Conservation (phyloP, 331 rosid genomes). For the Rosa hybrid region DNA sequence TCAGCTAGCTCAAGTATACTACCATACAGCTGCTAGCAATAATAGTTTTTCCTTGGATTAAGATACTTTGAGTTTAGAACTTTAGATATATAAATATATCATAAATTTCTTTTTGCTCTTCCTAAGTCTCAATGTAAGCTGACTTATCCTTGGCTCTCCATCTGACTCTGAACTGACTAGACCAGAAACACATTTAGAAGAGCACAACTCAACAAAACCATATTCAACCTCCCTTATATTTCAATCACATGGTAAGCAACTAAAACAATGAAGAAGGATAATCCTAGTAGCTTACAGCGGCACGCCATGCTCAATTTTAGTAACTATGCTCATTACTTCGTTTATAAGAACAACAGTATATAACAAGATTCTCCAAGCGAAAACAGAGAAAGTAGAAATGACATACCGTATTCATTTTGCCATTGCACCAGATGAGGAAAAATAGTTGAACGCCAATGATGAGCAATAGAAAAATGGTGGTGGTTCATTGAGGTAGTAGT, state of each 20-base stretch:
- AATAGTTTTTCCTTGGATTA: not conserved
- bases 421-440: constrained; percentile 51
- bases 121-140: not conserved
- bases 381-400: not conserved
- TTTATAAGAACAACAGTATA: not conserved
- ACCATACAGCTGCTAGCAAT: not conserved
- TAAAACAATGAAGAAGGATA: no score
- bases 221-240: not conserved
- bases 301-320: not conserved
- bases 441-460: constrained; percentile 36
- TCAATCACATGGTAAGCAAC: not conserved
- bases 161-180: no score
- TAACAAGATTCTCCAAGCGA: not conserved
- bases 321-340: not conserved
- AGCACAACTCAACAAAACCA: no score
- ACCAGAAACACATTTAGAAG: no score
- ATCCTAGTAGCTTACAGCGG: not conserved
- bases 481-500: not conserved
- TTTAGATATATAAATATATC: no score
- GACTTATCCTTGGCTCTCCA: not conserved
- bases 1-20: no score
- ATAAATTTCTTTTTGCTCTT: not conserved
- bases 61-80: no score
- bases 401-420: constrained; percentile 47
- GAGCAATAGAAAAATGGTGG: constrained; percentile 21